Base-by-base conservation (phyloP, 305 asterid genomes). In the Rubia peregrina region DNA sequence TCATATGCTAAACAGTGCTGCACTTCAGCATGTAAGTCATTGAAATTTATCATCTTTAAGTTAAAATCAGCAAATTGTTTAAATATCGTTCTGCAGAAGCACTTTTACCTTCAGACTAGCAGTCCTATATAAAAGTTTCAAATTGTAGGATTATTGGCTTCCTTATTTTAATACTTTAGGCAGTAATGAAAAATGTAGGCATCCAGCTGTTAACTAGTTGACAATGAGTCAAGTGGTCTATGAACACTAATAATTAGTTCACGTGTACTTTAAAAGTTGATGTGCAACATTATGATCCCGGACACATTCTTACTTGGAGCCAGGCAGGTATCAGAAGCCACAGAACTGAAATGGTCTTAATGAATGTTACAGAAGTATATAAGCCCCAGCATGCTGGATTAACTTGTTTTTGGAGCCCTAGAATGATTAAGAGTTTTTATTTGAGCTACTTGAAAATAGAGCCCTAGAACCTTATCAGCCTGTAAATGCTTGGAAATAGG, bases 21-120 rank as follows among this genome's bases (percentile, higher is more conserved):
- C 70, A 53, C 73, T 69, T 49, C 84, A 80, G 57, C 75, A 80
- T 63, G 92, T 87, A 40, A 68, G 88, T 67, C 41, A 42, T 55
- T 51, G 41, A 49, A 14, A 13, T 24, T 22, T 48, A 13, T 64
- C 7, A 75, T 41, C 16, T 26, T 62, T 43, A 19, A 65, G 42
- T 44, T 24, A 26, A 9, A 41, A 41, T 12, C 14, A 30, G 55
- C 12, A 43, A 64, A n/a, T 26, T 67, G 40, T 61, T 38, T 36
- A 7, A 30, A 7, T 21, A 42, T 42, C 19, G 33, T 14, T 33
- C 11, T 59, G 38, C 38, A 59, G 33, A 59, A 24, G 6, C 30
- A 57, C 5, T n/a, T 9, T 57, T 57, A 36, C 42, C 17, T 30
- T 11, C 38, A 22, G 17, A 13, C 10, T 26, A 10, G 8, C 57